Percentiles rank a stretch among this genome's conserved stretches.
Evolutionary conservation across 139 green algal species (phyloP).

Genomic region (Chlorella vulgaris): DNA sequence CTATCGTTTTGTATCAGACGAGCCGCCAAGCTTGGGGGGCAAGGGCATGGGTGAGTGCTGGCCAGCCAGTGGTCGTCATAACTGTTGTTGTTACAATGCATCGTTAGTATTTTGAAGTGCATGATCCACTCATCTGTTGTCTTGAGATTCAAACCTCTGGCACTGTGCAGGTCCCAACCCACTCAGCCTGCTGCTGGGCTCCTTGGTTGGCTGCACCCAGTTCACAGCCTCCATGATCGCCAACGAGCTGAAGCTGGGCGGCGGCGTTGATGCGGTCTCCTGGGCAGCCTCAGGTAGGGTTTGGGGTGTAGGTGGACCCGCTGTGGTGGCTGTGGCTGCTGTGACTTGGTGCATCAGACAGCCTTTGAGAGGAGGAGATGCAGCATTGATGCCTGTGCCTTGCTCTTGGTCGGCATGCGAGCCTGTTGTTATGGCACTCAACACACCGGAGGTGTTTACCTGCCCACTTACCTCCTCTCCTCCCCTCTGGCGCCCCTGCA

Average conservation of each 20-base stretch:
- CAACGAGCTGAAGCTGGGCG: conserved; percentile 23
- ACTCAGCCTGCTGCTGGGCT: conserved; percentile 28
- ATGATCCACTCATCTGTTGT: too few species aligned
- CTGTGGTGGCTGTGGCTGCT: too few species aligned
- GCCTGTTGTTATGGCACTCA: too few species aligned
- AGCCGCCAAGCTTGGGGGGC: conserved; percentile 33
- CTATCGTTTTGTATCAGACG: conserved; percentile 36
- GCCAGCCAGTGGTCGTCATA: not conserved
- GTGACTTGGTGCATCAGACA: too few species aligned
- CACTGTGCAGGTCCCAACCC: conserved; percentile 38
- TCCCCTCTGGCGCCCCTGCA: not conserved
- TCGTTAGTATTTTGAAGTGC: not conserved
- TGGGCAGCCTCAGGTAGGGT: conserved; percentile 17
- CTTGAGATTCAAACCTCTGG: too few species aligned
- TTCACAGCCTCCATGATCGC: conserved; percentile 34
- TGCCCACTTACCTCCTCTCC: too few species aligned
- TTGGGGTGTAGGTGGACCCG: too few species aligned
- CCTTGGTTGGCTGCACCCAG: conserved; percentile 31
- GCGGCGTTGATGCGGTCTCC: not conserved
- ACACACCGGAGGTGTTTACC: too few species aligned
- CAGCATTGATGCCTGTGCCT: too few species aligned
- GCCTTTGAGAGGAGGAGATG: too few species aligned
- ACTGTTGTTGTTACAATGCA: not conserved
- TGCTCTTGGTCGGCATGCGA: too few species aligned
- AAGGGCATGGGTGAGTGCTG: conserved; percentile 26